Conservation (phyloP, 1,139 yeast genomes). For the Nakaseomyces nivariensis region DNA sequence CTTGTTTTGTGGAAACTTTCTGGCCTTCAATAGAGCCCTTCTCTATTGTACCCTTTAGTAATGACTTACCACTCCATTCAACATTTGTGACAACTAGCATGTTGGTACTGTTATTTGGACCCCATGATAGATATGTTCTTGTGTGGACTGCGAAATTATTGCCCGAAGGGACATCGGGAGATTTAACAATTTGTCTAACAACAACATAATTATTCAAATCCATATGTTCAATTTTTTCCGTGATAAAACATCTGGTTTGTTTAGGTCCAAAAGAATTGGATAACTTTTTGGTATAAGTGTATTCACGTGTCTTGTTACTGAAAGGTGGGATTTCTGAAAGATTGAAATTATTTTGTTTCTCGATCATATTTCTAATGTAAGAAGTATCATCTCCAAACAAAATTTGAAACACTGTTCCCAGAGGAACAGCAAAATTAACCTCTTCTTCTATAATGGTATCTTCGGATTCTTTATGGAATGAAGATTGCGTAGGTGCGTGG, state of each 20-base stretch:
- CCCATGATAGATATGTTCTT: conserved; percentile 66
- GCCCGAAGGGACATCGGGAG: conserved; percentile 97
- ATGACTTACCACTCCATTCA: conserved; percentile 88
- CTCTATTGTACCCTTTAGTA: conserved; percentile 88
- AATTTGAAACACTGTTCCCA: conserved; percentile 64
- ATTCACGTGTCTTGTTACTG: conserved; percentile 42
- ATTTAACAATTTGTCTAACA: conserved; percentile 58
- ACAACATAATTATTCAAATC: conserved; percentile 49
- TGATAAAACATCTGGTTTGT: conserved; percentile 74
- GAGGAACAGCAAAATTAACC: conserved; percentile 50
- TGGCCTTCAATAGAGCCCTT: conserved; percentile 91
- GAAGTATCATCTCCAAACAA: conserved; percentile 67
- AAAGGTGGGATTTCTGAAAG: conserved; percentile 50
- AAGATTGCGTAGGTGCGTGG: conserved; percentile 45
- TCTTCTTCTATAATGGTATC: conserved; percentile 59
- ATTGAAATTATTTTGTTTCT: conserved; percentile 64
- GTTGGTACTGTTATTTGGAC: conserved; percentile 53
- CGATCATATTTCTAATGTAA: conserved; percentile 45
- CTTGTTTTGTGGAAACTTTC: conserved; percentile 50
- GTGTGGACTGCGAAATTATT: conserved; percentile 68
- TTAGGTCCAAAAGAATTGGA: conserved; percentile 86
- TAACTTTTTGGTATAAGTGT: conserved; percentile 70
- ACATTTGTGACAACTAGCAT: conserved; percentile 56
- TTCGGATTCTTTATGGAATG: conserved; percentile 42
- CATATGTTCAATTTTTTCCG: conserved; percentile 57